Evolutionary conservation across 1,284 basidiomycete genomes (phyloP), one percentile per base, ranked within the genome.

Genomic region (Microbotryum violaceum): DNA sequence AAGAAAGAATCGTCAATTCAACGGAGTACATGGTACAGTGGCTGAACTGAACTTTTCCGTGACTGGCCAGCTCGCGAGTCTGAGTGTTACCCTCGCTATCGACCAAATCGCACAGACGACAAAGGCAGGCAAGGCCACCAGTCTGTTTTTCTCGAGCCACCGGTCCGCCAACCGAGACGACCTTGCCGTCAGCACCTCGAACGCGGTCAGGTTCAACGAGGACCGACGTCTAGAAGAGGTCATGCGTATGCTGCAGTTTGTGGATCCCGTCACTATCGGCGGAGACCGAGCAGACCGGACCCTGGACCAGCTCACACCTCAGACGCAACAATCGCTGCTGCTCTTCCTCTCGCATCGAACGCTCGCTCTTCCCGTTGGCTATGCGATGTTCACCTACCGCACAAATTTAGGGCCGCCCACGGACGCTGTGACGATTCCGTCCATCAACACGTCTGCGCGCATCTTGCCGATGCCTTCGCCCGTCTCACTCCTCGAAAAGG

Each of bases 211-310:
- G 75, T 74, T 49, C 78, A 80, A 88, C 5, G 83, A 89, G 67
- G 91, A 96, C 76, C 81, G 86, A 45, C 81, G 91, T 27, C 72
- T 94, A 25, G 87, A 91, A 56, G 91, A 96, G 73, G 89, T 91
- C 10, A 85, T 87, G 21, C 81, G 89, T 1, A 88, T 96, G 82
- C 76, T 96, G 44, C 88, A 87, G 68, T 91, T 89, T 0, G 87
- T 87, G 1, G 78, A 77, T 1, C 74, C 86, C 27, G 80, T 87
- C 0, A 82, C 82, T 2, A 81, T 92, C 50, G 82, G 82, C 63
- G 79, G 62, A 0, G 37, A 42, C 3, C 37, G 37, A 1, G 67
- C 68, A 21, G 68, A 53, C 71, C 83, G 33, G 86, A 91, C 56
- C 81, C 25, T 69, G 21, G 67, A 69, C 52, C 65, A 67, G 23